phyloP scores from a whole-genome alignment of 345 rosid species.

The Eucalyptus melliodora region DNA sequence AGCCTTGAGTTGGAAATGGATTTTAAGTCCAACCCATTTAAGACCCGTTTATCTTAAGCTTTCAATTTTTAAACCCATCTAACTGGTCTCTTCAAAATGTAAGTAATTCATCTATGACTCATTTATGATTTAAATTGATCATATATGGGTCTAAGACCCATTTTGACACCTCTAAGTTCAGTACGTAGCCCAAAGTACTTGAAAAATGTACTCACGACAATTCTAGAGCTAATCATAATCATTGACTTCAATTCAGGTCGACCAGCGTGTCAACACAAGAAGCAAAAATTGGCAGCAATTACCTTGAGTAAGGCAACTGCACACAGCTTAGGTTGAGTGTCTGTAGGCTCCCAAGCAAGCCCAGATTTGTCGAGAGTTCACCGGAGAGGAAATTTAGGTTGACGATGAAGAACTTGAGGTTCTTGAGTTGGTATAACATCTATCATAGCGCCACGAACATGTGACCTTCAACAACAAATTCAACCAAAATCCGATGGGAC shows the following conservation, averaged over 20 bases:
- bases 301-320: neutral
- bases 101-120: too few species aligned
- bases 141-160: too few species aligned
- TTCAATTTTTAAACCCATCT: too few species aligned
- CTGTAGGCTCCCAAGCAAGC: neutral
- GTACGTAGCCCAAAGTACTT: neutral
- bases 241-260: neutral
- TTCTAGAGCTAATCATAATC: neutral
- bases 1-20: too few species aligned
- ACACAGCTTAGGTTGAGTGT: neutral
- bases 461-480: neutral
- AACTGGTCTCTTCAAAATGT: too few species aligned
- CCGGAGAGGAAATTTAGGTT: neutral
- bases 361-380: neutral
- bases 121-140: too few species aligned
- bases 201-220: neutral
- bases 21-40: too few species aligned
- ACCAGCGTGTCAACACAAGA: neutral
- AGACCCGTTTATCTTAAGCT: too few species aligned
- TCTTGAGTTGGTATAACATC: neutral
- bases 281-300: neutral
- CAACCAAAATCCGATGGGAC: too few species aligned
- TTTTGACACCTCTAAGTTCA: too few species aligned
- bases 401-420: neutral
- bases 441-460: rapidly evolving